phyloP scores from a whole-genome alignment of 2,329 filamentous ascomycete genomes.

The Neocatenulostroma microsporum region DNA sequence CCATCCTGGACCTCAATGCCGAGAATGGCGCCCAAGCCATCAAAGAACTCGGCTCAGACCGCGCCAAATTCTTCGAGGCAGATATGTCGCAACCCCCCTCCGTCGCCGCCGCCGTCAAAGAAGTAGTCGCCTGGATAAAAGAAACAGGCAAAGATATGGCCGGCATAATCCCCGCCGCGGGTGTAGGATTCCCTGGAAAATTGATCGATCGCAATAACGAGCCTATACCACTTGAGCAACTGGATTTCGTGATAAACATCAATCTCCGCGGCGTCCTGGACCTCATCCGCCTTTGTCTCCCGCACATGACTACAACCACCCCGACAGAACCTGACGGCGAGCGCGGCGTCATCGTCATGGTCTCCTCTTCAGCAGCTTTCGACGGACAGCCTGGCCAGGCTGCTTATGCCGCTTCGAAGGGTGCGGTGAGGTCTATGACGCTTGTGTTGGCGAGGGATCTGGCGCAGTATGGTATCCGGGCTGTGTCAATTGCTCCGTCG shows the following conservation, averaged over 20 bases:
- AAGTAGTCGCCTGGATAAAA: slow-evolving; percentile 54
- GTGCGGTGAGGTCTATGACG: slow-evolving; percentile 65
- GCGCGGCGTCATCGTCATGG: slow-evolving; percentile 69
- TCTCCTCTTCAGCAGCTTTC: slow-evolving; percentile 67
- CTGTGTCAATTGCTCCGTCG: slow-evolving; percentile 66
- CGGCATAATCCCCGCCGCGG: slow-evolving; percentile 68
- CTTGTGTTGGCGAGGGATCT: slow-evolving; percentile 71
- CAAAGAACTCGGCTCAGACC: slow-evolving; percentile 48
- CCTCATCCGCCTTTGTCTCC: slow-evolving; percentile 61
- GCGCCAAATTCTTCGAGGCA: slow-evolving; percentile 57
- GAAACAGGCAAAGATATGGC: slow-evolving; percentile 58
- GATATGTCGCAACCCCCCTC: slow-evolving; percentile 59
- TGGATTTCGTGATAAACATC: slow-evolving; percentile 69
- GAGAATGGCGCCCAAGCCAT: slow-evolving; percentile 51
- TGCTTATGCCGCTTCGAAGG: slow-evolving; percentile 68
- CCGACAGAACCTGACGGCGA: slow-evolving; percentile 56
- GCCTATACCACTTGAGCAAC: slow-evolving; percentile 56
- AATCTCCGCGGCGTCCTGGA: slow-evolving; percentile 73
- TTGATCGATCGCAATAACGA: slow-evolving; percentile 58
- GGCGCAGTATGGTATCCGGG: slow-evolving; percentile 63
- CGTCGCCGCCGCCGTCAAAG: slow-evolving; percentile 55
- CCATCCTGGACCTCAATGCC: slow-evolving; percentile 51
- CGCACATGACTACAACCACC: slow-evolving; percentile 52
- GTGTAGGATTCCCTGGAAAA: slow-evolving; percentile 61
- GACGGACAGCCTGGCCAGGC: slow-evolving; percentile 76